Evolutionary conservation across 345 rosid species (phyloP).

Genomic region (Citrus inodora): DNA sequence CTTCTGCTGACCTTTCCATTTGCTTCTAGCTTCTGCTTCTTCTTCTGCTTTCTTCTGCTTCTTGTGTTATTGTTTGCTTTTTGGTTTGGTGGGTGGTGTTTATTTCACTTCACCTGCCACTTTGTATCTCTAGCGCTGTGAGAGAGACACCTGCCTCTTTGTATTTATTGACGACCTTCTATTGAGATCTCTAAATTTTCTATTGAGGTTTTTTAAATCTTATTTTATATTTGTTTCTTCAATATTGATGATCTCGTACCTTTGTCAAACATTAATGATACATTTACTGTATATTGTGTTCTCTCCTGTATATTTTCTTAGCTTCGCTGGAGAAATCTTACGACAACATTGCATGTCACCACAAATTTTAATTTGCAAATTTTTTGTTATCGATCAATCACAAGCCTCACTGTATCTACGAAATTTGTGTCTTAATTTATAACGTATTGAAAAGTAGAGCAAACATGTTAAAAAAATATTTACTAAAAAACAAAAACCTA

Average conservation of each 20-base stretch:
- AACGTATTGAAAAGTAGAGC: no score
- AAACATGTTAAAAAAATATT: no score
- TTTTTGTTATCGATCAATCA: no score
- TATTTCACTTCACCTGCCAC: neutral
- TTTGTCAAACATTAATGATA: no score
- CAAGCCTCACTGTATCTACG: no score
- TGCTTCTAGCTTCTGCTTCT: neutral
- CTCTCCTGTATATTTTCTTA: no score
- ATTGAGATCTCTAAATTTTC: neutral
- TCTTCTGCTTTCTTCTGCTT: neutral
- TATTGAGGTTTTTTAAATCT: neutral
- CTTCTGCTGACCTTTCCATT: neutral
- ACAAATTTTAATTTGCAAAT: no score
- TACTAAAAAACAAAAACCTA: no score
- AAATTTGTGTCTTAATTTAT: no score
- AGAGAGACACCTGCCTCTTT: neutral
- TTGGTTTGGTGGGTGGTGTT: neutral
- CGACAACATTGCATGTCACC: no score
- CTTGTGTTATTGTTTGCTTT: neutral
- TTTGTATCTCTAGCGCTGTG: neutral
- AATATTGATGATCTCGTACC: neutral
- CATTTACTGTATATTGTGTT: no score
- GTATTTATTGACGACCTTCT: neutral
- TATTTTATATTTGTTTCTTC: neutral
- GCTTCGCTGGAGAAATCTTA: no score